A percentile compares a stretch with the other conserved stretches of the same genome.
Conservation (phyloP, 306 rosid species). For the Leucaena leucocephala region DNA sequence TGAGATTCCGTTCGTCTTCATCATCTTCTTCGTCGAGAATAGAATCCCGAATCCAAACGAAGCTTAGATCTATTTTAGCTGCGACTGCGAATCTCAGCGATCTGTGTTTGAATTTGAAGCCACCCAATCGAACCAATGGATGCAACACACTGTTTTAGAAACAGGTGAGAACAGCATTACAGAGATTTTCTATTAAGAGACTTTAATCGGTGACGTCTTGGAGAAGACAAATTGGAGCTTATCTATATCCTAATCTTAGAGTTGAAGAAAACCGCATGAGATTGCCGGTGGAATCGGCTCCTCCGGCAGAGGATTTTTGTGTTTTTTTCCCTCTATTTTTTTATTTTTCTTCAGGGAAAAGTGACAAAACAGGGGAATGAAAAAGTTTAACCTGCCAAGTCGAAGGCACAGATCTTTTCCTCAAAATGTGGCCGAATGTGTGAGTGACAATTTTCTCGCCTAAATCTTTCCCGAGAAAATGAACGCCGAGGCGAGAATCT, state of each 20-base stretch:
- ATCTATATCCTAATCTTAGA: constrained; percentile 22
- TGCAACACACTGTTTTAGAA: background rate
- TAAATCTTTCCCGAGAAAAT: background rate
- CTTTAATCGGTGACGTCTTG: constrained; percentile 45
- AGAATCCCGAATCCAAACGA: background rate
- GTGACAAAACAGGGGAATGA: constrained; percentile 7
- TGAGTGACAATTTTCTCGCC: constrained; percentile 9
- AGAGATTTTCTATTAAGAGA: background rate
- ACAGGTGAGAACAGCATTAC: background rate
- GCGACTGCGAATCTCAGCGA: background rate
- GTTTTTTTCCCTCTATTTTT: background rate
- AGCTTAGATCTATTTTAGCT: background rate
- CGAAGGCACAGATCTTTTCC: constrained; percentile 55
- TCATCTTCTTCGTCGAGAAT: constrained; percentile 49
- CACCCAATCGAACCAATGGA: background rate
- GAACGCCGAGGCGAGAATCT: constrained; percentile 19
- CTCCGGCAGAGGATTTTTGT: background rate
- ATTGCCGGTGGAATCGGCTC: background rate
- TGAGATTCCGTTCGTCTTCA: constrained; percentile 66
- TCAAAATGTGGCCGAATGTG: constrained; percentile 42
- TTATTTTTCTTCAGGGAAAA: background rate
- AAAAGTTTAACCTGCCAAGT: constrained; percentile 27
- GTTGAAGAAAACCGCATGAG: constrained; percentile 11
- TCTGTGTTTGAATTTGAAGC: background rate
- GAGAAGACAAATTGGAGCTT: constrained; percentile 45